Base-by-base conservation (phyloP, 371 early-diverging fungal genomes). In the Encephalitozoon cuniculi region DNA sequence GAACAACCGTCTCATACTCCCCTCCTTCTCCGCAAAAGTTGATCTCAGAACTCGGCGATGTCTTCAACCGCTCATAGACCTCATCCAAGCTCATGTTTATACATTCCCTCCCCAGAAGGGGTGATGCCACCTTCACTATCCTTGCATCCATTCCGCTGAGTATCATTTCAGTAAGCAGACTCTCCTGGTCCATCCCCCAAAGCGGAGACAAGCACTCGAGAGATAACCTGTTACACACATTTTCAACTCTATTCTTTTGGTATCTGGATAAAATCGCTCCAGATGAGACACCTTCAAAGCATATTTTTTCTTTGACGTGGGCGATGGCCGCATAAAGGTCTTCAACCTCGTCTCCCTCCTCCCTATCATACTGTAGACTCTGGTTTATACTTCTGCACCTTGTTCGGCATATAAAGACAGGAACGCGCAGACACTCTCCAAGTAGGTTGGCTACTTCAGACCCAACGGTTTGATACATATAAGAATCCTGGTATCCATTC, bases 1-100 rank as follows among this genome's bases (percentile, higher is more conserved):
- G 76, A 0, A 94, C 93, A 52, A 96, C 87, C 8, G 94, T 92
- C 83, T 99, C 99, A 81, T 91, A 99, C 85, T 99, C 98, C 23
- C 99, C 99, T 51, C 99, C 99, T 85, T 99, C 99, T 44, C 98
- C 99, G 82, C 96, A 95, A 6, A 92, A 87, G 83, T 97, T 93
- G 23, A 90, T 81, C 30, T 90, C 76, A 21, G 40, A 4, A 79
- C 89, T 93, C 74, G 88, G 53, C 37, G 53, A 30, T 0, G 25
- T 44, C 8, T 43, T 46, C 55, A 73, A 25, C 41, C 64, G 70
- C 15, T 68, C 72, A 34, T 64, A 55, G 37, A 83, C 68, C 41
- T 81, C 75, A 46, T 64, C 34, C 4, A 76, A 23, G 7, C 63
- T 40, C 41, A 69, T 74, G 23, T 65, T 69, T 40, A 85, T 44